Evolutionary conservation across 2,329 filamentous ascomycete species (phyloP), one percentile per base, ranked within the genome.

Genomic region (Paramyrothecium sp.): DNA sequence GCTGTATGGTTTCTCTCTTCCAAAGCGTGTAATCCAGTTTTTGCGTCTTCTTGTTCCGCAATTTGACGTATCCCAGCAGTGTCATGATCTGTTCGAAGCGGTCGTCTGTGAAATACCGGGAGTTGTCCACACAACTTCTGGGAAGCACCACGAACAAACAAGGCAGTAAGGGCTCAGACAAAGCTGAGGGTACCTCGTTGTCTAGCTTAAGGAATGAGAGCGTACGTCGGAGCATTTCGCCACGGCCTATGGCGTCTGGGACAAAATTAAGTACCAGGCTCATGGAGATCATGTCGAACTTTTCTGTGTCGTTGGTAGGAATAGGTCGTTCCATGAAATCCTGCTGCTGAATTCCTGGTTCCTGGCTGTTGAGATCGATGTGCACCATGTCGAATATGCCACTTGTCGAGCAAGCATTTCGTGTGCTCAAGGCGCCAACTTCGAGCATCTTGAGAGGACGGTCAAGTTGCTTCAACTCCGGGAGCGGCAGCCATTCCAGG

Each of bases 181-280:
- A 58, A 44, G 62, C 59, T 21, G 58, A 56, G 22, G 7, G 19
- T 34, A 11, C 59, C 57, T 30, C 26, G 26, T 54, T 44, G 26
- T 65, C 60, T 47, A 61, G 41, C 49, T 75, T 83, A 49, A 96
- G 76, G 68, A 97, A 97, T 20, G 83, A 75, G 16, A 89, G 80
- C 34, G 89, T 92, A 46, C 90, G 85, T 54, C 83, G 80, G 54
- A 99, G 82, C 95, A 99, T 99, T 57, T 90, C 84, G 2, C 95
- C 95, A 65, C 93, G 84, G 4, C 81, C 83, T 33, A 76, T 75
- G 3, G 92, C 83, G 63, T 93, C 88, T 0, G 94, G 91, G 3
- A 98, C 93, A 69, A 92, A 99, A 73, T 99, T 99, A 61, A 99
- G 80, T 5, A 99, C 95, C 54, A 99, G 78, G 10, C 92, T 97